Evolutionary conservation across 345 rosid species (phyloP).

Genomic region (Lepidium aucheri): DNA sequence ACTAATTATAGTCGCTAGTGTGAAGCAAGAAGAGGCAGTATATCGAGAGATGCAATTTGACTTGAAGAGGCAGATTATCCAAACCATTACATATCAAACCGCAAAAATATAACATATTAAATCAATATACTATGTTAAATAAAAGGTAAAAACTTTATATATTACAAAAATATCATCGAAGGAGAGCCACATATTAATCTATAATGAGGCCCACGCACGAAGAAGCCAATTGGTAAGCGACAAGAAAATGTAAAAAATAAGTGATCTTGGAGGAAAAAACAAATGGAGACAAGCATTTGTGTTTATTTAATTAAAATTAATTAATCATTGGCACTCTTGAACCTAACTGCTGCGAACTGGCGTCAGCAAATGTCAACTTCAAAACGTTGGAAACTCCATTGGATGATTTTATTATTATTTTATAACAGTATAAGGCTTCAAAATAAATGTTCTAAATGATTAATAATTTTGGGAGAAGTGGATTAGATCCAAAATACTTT

Average conservation of each 20-base stretch:
- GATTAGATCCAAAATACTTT: constrained; percentile 7
- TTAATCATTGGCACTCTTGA: constrained; percentile 32
- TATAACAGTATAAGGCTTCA: neutral
- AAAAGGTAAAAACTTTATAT: neutral
- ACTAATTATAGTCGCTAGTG: neutral
- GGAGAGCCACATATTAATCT: constrained; percentile 21
- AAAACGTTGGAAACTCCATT: constrained; percentile 32
- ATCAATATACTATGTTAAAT: neutral
- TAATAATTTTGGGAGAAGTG: neutral
- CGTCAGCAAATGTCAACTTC: constrained; percentile 41
- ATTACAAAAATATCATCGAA: neutral
- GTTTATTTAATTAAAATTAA: constrained; percentile 4
- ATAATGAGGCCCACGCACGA: constrained; percentile 14
- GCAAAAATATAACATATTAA: constrained; percentile 1
- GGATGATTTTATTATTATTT: neutral
- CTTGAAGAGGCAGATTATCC: constrained; percentile 29
- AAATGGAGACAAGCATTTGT: constrained; percentile 14
- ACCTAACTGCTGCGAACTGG: constrained; percentile 34
- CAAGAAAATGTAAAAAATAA: constrained; percentile 14
- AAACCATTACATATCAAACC: constrained; percentile 3
- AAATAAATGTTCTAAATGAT: neutral
- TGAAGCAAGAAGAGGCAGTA: constrained; percentile 13
- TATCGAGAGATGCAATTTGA: constrained; percentile 12
- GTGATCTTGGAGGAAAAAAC: constrained; percentile 11
- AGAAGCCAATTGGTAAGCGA: constrained; percentile 19